Evolutionary conservation across 2,329 filamentous ascomycete species (phyloP).

Genomic region (Colletotrichum sansevieriae): DNA sequence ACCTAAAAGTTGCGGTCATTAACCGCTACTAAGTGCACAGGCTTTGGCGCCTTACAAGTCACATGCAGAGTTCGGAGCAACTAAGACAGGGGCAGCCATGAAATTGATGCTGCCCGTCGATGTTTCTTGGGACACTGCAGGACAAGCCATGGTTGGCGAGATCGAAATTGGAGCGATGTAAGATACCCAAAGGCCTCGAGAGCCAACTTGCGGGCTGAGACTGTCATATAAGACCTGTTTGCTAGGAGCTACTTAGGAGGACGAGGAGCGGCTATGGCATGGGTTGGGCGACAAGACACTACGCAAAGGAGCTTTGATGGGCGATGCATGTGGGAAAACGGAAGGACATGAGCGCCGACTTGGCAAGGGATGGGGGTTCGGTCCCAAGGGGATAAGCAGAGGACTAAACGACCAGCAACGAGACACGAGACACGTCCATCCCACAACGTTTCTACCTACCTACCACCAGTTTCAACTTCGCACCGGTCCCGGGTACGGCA

Average conservation of each 20-base stretch:
- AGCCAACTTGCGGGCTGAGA: conserved; percentile 8
- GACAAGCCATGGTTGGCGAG: conserved; percentile 2
- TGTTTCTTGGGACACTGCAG: not conserved
- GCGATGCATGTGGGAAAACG: conserved; percentile 21
- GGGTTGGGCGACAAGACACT: conserved; percentile 12
- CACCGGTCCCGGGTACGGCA: conserved; percentile 24
- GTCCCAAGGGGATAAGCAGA: not conserved
- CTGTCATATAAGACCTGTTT: conserved; percentile 28
- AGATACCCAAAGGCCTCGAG: conserved; percentile 34
- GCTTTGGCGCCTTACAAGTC: not conserved
- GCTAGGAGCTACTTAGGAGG: conserved; percentile 11
- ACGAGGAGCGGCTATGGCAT: conserved; percentile 4
- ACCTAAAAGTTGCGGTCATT: conserved; percentile 5
- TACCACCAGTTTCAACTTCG: conserved; percentile 4
- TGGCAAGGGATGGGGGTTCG: conserved; percentile 3
- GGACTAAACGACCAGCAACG: conserved; percentile 21
- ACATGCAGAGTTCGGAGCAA: not conserved
- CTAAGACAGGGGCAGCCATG: not conserved
- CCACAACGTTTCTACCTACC: conserved; percentile 32
- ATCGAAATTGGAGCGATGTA: conserved; percentile 21
- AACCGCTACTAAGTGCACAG: not conserved
- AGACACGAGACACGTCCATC: conserved; percentile 36
- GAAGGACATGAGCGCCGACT: conserved; percentile 1
- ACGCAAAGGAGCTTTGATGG: conserved; percentile 31
- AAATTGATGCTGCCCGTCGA: conserved; percentile 2